Evolutionary conservation across 1,284 basidiomycete species (phyloP), one percentile per base, ranked within the genome.

Genomic region (Peniophora sp.): DNA sequence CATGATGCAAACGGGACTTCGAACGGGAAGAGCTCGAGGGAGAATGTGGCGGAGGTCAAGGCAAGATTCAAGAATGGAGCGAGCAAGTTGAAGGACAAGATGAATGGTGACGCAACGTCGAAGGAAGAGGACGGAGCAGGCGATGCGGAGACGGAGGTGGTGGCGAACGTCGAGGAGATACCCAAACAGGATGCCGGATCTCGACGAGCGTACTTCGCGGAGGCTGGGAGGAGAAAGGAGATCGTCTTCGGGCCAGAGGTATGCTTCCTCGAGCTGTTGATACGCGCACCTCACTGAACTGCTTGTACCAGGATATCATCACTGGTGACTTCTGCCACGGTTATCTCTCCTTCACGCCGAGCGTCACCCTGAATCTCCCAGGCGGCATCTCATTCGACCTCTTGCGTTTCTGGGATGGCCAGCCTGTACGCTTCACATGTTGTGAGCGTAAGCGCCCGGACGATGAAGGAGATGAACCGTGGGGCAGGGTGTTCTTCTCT

Each of bases 381-480:
- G 88, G 88, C 20, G 83, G 83, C 0, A 66, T 93, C 15, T 76
- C 78, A 0, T 86, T 94, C 58, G 86, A 92, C 63, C 71, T 97
- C 24, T 78, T 88, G 64, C 77, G 79, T 60, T 95, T 95, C 64
- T 97, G 94, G 93, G 91, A 96, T 59, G 89, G 91, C 6, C 92
- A 95, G 65, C 88, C 86, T 0, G 86, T 93, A 12, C 70, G 78
- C 42, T 93, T 92, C 64, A 75, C 90, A 11, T 92, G 89, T 64
- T 87, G 87, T 59, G 76, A 85, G 61, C 75, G 88, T 48, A 73
- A 69, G 53, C 27, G 27, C 12, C 6, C 27, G 3, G 57, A 50
- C 1, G 57, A 51, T 1, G 49, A 47, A 3, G 62, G 57, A 8
- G 62, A 58, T 8, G 62, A 60, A 45, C 78, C 82, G 0, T 77